Conservation (phyloP, 164 flowering plant species). For the Annona squamosa region DNA sequence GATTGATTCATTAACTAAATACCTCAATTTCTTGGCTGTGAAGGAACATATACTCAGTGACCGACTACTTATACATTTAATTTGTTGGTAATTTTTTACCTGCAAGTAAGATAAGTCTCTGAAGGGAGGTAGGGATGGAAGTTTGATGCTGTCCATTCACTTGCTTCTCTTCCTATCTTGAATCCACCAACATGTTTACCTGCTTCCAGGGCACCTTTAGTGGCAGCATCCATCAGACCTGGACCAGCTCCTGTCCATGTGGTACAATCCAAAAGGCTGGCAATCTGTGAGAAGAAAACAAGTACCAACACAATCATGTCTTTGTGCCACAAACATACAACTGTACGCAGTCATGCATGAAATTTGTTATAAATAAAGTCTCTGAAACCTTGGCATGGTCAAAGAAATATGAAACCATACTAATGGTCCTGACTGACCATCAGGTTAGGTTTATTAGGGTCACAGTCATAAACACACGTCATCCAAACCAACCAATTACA, state of each 20-base stretch:
- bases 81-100: conserved; percentile 31
- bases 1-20: neutral
- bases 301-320: too few species aligned
- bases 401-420: too few species aligned
- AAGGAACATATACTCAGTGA: too few species aligned
- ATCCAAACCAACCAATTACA: too few species aligned
- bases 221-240: conserved; percentile 97
- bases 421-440: too few species aligned
- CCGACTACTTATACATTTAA: neutral
- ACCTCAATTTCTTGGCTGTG: neutral
- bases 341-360: too few species aligned
- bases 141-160: conserved; percentile 77
- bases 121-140: conserved; percentile 74
- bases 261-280: conserved; percentile 72
- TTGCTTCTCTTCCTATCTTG: conserved; percentile 84
- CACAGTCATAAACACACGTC: too few species aligned
- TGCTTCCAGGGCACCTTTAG: conserved; percentile 74
- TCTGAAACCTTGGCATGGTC: too few species aligned
- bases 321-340: too few species aligned
- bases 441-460: too few species aligned
- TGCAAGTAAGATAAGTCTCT: conserved; percentile 84
- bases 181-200: conserved; percentile 84
- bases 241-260: conserved; percentile 97
- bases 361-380: too few species aligned
- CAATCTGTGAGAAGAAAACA: conserved; percentile 35